Evolutionary conservation across 139 green algal genomes (phyloP).

Genomic region (Pedinophyceae sp.): DNA sequence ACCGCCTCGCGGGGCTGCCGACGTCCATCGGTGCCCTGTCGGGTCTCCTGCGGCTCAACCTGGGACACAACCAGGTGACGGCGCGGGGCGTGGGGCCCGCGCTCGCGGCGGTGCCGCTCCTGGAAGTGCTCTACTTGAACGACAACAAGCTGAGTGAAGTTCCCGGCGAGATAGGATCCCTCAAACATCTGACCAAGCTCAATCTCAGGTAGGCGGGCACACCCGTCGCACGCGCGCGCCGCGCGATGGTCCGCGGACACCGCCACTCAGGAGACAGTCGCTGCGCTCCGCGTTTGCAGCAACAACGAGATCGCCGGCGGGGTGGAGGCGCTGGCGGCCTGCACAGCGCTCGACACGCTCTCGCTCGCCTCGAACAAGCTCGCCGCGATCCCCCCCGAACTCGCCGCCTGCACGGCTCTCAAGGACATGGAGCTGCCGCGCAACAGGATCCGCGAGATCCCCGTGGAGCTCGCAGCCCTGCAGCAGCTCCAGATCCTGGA

Average conservation of each 20-base stretch:
- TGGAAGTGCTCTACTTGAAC: constrained; percentile 27
- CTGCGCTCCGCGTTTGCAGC: too few relatives aligned
- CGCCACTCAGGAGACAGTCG: too few relatives aligned
- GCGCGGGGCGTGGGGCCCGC: neutral
- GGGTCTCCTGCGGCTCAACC: constrained; percentile 1
- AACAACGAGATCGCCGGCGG: too few relatives aligned
- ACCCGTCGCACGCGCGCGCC: too few relatives aligned
- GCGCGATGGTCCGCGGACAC: too few relatives aligned
- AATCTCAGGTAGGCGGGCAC: too few relatives aligned
- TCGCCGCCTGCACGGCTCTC: too few relatives aligned
- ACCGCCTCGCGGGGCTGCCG: constrained; percentile 19
- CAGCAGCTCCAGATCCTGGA: constrained; percentile 28
- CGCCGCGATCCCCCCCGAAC: too few relatives aligned
- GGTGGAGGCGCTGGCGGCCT: neutral
- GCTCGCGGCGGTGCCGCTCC: neutral
- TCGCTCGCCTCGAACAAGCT: constrained; percentile 2
- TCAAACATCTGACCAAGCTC: too few relatives aligned
- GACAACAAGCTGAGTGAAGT: constrained; percentile 27
- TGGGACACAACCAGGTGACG: constrained; percentile 4
- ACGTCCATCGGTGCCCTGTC: constrained; percentile 4
- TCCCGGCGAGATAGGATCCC: too few relatives aligned
- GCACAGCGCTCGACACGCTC: neutral
- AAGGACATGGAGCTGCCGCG: too few relatives aligned
- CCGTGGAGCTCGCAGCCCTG: constrained; percentile 20
- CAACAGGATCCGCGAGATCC: constrained; percentile 9